Conservation (phyloP, 1,139 yeast species). For the Candida sanyaensis region DNA sequence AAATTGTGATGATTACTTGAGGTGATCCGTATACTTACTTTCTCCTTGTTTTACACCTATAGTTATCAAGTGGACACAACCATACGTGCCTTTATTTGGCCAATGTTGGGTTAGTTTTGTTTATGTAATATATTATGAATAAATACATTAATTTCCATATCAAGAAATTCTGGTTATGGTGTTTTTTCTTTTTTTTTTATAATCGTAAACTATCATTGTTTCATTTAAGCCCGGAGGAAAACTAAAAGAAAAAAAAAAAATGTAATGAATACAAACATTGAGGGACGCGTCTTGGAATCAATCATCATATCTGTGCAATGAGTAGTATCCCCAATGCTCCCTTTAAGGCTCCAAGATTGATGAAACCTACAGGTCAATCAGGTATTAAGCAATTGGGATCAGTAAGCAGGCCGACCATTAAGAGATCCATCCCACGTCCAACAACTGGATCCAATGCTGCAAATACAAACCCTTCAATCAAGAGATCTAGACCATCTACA, state of each 20-base stretch:
- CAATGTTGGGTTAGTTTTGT: background rate
- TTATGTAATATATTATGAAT: background rate
- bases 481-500: slow-evolving; percentile 2
- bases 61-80: too few relatives aligned
- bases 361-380: slow-evolving; percentile 6
- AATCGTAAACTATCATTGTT: background rate
- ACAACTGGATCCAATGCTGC: background rate
- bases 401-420: background rate
- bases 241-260: background rate
- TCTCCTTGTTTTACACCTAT: too few relatives aligned
- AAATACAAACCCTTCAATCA: background rate
- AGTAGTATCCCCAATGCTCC: slow-evolving; percentile 30
- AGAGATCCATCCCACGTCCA: background rate
- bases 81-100: background rate
- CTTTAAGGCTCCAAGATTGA: slow-evolving; percentile 36
- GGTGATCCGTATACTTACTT: too few relatives aligned
- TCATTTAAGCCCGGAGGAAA: background rate
- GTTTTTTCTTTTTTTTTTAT: too few relatives aligned
- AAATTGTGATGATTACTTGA: too few relatives aligned
- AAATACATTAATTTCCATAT: background rate
- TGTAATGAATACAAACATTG: background rate
- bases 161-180: background rate
- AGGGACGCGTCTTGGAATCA: background rate
- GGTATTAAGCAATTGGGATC: background rate
- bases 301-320: background rate